These are phyloP conservation scores for Cystobasidium pallidum DNA, from an alignment of 1,284 basidiomycete species.

Conservation along the genomic window DNA sequence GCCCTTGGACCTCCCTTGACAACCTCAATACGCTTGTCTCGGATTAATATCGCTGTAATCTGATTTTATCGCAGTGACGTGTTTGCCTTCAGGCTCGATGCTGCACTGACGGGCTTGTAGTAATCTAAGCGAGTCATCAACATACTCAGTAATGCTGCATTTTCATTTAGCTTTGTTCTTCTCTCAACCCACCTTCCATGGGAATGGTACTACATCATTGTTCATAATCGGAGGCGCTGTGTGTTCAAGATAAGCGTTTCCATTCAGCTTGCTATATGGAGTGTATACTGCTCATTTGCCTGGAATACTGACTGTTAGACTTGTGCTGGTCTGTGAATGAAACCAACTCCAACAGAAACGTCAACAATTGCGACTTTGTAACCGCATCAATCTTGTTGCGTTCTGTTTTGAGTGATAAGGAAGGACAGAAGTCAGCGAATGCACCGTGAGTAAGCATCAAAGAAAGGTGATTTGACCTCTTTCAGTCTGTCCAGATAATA, in stretches of 20 bases:
- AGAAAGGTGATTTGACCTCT: slow-evolving; percentile 10
- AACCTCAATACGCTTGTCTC: too few relatives aligned
- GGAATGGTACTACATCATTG: slow-evolving; percentile 35
- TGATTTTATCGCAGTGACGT: background rate
- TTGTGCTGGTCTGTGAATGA: slow-evolving; percentile 31
- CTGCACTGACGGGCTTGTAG: background rate
- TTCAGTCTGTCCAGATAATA: slow-evolving; percentile 37
- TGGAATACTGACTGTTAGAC: slow-evolving; percentile 9
- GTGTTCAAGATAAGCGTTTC: too few relatives aligned
- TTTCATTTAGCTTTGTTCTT: background rate
- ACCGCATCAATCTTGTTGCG: slow-evolving; percentile 42
- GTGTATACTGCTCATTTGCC: too few relatives aligned
- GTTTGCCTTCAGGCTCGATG: background rate
- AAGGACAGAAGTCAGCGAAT: background rate
- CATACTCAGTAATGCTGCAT: too few relatives aligned
- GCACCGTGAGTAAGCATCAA: background rate
- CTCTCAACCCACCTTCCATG: slow-evolving; percentile 21
- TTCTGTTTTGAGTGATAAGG: slow-evolving; percentile 17
- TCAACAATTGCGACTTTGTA: slow-evolving; percentile 36
- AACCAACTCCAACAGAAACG: slow-evolving; percentile 33
- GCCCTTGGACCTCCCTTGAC: too few relatives aligned
- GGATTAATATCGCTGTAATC: too few relatives aligned
- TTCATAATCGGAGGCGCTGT: slow-evolving; percentile 33
- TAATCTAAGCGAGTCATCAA: background rate
- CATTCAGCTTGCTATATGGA: too few relatives aligned